Conservation (phyloP, 306 rosid genomes). For the Cicer bijugum region DNA sequence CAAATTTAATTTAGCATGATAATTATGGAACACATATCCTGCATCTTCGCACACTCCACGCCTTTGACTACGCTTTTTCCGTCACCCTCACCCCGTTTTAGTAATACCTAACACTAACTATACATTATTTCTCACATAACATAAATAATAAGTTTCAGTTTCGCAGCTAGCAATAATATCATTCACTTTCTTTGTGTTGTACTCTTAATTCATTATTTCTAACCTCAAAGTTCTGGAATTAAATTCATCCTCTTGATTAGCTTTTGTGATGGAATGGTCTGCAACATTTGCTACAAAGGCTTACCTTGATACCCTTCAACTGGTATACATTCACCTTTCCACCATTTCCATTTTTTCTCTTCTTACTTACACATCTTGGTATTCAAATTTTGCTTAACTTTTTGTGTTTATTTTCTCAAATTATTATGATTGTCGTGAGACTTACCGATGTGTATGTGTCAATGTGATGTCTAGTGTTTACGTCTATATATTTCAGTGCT, state of each 20-base stretch:
- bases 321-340: conserved; percentile 43
- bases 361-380: neutral
- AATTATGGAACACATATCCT: neutral
- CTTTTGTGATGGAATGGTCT: conserved; percentile 61
- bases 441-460: neutral
- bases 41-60: neutral
- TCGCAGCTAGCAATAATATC: neutral
- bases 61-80: conserved; percentile 1
- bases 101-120: no score
- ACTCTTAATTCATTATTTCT: neutral
- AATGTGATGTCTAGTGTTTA: no score
- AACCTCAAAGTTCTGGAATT: neutral
- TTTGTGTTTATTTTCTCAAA: no score
- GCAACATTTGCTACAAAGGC: conserved; percentile 64
- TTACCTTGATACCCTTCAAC: conserved; percentile 63
- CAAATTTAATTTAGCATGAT: neutral
- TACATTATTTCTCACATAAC: no score
- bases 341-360: neutral
- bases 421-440: no score
- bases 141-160: neutral
- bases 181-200: neutral
- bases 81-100: neutral
- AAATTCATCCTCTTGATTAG: conserved; percentile 1
- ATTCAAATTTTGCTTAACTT: neutral
- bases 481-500: neutral